Evolutionary conservation across 306 rosid species (phyloP).

Genomic region (Cercis canadensis): DNA sequence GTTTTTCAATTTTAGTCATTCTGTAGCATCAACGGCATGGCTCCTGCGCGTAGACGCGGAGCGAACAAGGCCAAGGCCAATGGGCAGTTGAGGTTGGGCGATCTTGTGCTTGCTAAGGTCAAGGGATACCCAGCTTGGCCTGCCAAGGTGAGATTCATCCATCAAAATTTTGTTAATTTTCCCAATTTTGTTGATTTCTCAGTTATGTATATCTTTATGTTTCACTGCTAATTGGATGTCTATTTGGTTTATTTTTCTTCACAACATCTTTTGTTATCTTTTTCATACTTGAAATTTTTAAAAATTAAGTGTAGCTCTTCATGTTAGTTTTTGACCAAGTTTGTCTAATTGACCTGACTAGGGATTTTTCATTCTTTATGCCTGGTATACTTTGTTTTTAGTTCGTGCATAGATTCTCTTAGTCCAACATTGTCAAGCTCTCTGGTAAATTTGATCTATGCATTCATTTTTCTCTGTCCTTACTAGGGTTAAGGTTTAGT

Average conservation of each 20-base stretch:
- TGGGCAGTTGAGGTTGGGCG: slow-evolving; percentile 79
- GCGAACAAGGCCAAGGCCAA: slow-evolving; percentile 71
- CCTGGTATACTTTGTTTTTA: slow-evolving; percentile 12
- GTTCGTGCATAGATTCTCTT: background rate
- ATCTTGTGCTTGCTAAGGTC: slow-evolving; percentile 99
- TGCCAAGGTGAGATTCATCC: slow-evolving; percentile 71
- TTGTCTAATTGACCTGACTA: slow-evolving; percentile 12
- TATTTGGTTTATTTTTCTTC: background rate
- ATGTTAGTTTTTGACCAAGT: background rate
- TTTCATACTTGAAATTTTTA: slow-evolving; percentile 8
- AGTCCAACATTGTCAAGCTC: slow-evolving; percentile 15
- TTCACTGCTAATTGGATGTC: background rate
- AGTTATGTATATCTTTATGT: background rate
- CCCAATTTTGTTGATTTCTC: slow-evolving; percentile 6
- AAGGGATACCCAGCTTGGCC: slow-evolving; percentile 99
- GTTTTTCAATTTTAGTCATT: slow-evolving; percentile 25
- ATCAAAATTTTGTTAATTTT: slow-evolving; percentile 6
- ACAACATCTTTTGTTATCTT: background rate
- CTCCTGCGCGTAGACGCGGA: slow-evolving; percentile 97
- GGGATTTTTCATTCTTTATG: slow-evolving; percentile 32
- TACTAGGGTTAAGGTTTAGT: background rate
- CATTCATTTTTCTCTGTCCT: background rate
- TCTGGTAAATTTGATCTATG: background rate
- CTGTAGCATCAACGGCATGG: slow-evolving; percentile 65
- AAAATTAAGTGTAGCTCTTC: background rate